phyloP scores from a whole-genome alignment of 768 basidiomycete genomes.

The Xanthoconium stramineum region DNA sequence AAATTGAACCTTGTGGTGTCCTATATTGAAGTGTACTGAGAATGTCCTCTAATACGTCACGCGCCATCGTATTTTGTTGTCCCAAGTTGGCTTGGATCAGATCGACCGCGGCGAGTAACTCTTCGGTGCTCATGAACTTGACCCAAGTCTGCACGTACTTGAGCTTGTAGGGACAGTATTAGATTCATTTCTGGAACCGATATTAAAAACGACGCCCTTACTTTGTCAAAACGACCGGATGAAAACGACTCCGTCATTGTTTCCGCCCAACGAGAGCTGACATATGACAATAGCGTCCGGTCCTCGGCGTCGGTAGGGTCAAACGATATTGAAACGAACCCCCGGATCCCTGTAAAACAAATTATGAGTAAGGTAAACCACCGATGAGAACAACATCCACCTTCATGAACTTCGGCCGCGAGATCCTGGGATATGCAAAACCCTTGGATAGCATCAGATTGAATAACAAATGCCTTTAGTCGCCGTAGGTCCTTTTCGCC shows the following conservation, averaged over 20 bases:
- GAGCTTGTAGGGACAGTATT: conserved; percentile 9
- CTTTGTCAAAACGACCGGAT: conserved; percentile 7
- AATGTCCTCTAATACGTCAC: conserved; percentile 34
- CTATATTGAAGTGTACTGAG: conserved; percentile 32
- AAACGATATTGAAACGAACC: conserved; percentile 40
- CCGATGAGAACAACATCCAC: conserved; percentile 19
- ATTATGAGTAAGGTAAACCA: background rate
- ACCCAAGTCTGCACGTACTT: conserved; percentile 44
- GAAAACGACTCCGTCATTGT: conserved; percentile 12
- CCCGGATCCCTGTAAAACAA: conserved; percentile 36
- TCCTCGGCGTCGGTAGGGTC: conserved; percentile 37
- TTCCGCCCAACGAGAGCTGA: conserved; percentile 43
- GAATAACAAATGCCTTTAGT: conserved; percentile 44
- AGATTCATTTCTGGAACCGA: background rate
- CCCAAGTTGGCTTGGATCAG: conserved; percentile 21
- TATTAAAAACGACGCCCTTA: background rate
- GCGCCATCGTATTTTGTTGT: background rate
- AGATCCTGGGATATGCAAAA: conserved; percentile 33
- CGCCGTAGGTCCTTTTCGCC: conserved; percentile 26
- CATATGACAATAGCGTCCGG: conserved; percentile 36
- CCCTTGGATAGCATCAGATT: conserved; percentile 29
- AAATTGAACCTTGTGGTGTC: background rate
- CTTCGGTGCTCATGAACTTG: conserved; percentile 43
- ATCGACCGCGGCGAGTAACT: conserved; percentile 46
- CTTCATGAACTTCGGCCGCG: conserved; percentile 30